Conservation (phyloP, 1,284 basidiomycete species). For the Malassezia equina region DNA sequence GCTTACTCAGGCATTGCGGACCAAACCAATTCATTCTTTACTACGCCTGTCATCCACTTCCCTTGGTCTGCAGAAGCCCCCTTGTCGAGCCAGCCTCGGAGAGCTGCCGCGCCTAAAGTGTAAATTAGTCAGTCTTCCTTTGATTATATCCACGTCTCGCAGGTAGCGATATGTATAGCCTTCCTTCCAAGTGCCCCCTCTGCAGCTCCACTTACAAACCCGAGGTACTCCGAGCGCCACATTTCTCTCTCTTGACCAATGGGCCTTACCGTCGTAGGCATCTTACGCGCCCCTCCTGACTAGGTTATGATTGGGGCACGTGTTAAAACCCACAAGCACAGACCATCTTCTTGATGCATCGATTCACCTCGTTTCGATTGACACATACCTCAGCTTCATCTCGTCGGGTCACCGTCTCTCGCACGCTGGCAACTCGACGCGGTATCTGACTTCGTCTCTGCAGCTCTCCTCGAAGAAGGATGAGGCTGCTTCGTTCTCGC, state of each 20-base stretch:
- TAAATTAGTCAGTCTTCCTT: not conserved
- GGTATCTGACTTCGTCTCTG: slow-evolving; percentile 1
- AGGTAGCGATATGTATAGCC: not conserved
- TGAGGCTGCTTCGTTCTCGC: not conserved
- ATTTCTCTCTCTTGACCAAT: too few relatives aligned
- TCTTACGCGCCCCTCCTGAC: too few relatives aligned
- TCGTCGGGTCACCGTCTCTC: slow-evolving; percentile 15
- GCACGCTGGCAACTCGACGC: not conserved
- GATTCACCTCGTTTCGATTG: too few relatives aligned
- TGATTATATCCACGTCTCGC: not conserved
- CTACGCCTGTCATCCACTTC: slow-evolving; percentile 12
- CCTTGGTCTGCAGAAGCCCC: slow-evolving; percentile 5
- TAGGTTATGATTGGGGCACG: too few relatives aligned
- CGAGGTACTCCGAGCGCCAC: too few relatives aligned
- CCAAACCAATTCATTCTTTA: slow-evolving; percentile 12
- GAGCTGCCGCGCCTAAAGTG: not conserved
- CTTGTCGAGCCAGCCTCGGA: not conserved
- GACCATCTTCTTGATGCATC: too few relatives aligned
- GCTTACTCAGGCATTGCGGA: slow-evolving; percentile 51
- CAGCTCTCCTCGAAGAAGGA: not conserved
- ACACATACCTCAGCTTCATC: slow-evolving; percentile 21
- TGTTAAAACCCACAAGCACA: too few relatives aligned
- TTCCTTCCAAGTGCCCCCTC: too few relatives aligned
- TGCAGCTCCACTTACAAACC: too few relatives aligned
- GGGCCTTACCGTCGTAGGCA: too few relatives aligned